These are phyloP conservation scores for Claviceps lovelessii DNA, from an alignment of 2,329 filamentous ascomycete genomes.

Conservation along the genomic window DNA sequence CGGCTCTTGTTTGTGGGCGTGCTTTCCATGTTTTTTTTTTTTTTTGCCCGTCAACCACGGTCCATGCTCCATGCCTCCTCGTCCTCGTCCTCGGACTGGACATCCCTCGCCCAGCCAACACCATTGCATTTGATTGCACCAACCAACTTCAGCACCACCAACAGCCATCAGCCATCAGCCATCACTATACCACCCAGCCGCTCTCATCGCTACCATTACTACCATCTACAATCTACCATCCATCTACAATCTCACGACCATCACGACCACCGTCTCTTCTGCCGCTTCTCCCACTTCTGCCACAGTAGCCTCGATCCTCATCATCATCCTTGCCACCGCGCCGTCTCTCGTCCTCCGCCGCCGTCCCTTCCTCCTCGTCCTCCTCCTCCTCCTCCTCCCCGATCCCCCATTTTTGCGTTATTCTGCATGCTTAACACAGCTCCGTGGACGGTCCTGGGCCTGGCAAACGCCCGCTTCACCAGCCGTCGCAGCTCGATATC, in stretches of 20 bases:
- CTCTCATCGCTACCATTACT: not conserved
- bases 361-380: not conserved
- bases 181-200: not conserved
- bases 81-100: not conserved
- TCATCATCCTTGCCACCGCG: not conserved
- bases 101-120: conserved; percentile 1
- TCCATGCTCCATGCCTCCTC: too few relatives aligned
- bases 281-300: not conserved
- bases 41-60: too few relatives aligned
- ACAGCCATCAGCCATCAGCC: not conserved
- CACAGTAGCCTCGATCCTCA: not conserved
- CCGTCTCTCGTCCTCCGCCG: not conserved
- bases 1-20: not conserved
- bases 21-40: not conserved
- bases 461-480: not conserved
- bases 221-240: not conserved
- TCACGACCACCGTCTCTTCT: not conserved
- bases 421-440: not conserved
- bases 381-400: not conserved
- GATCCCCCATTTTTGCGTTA: not conserved
- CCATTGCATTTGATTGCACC: not conserved
- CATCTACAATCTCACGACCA: not conserved
- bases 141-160: not conserved
- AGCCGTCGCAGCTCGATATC: not conserved
- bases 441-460: not conserved